Conservation (phyloP, 176 grass and related monocot species). For the Lolium rigidum region DNA sequence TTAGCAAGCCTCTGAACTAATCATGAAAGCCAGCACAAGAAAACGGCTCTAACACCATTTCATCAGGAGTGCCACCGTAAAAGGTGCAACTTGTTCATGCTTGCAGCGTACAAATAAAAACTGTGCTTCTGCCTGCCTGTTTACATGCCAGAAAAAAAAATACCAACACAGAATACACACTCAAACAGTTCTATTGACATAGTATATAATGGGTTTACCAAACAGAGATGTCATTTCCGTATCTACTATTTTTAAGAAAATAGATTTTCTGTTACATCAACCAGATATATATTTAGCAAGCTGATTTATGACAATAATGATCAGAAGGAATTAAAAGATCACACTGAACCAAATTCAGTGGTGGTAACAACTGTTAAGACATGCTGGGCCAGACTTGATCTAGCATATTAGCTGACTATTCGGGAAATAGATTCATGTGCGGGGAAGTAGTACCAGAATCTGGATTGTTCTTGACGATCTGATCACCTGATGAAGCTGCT, state of each 20-base stretch:
- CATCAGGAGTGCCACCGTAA: background rate
- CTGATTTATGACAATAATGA: background rate
- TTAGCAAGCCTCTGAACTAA: constrained; percentile 15
- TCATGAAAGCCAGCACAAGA: constrained; percentile 28
- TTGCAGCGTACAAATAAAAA: constrained; percentile 1
- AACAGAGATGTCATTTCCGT: background rate
- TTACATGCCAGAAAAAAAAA: background rate
- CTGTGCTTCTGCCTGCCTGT: background rate
- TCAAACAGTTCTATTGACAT: background rate
- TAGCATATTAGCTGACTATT: constrained; percentile 4
- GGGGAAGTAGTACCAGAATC: constrained; percentile 23
- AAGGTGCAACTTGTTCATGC: background rate
- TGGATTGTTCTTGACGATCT: background rate
- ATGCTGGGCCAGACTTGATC: background rate
- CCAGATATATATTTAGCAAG: background rate
- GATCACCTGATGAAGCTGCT: constrained; percentile 12
- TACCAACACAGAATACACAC: constrained; percentile 1
- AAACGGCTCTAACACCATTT: background rate
- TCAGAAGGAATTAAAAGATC: background rate
- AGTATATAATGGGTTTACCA: background rate
- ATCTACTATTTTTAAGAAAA: background rate
- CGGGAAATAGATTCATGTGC: background rate
- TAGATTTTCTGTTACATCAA: background rate
- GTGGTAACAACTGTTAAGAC: background rate
- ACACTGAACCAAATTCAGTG: background rate